These are phyloP conservation scores for Antitrichia curtipendula DNA, from an alignment of 225 moss, liverwort and hornwort species.

Conservation along the genomic window DNA sequence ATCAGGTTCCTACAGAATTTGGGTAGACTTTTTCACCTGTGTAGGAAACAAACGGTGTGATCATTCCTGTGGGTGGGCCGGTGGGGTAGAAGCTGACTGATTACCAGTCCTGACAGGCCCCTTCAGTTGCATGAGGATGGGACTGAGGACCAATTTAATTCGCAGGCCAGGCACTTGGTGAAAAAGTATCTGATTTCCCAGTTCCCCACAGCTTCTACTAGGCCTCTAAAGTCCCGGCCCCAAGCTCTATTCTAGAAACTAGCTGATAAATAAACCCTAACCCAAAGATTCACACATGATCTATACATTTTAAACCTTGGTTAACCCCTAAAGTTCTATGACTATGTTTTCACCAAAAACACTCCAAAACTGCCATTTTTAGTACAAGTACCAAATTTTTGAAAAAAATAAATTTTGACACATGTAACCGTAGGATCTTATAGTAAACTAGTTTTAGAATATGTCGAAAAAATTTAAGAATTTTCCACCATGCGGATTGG, in stretches of 20 bases:
- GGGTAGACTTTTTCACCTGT: conserved; percentile 1
- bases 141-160: neutral
- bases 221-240: neutral
- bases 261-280: neutral
- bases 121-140: neutral
- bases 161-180: neutral
- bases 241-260: neutral
- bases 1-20: neutral
- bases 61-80: neutral
- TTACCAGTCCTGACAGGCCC: neutral
- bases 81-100: neutral
- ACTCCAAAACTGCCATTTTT: too few relatives aligned
- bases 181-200: neutral
- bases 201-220: neutral
- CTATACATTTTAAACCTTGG: too few relatives aligned
- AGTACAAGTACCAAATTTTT: too few relatives aligned
- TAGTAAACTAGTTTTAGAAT: too few relatives aligned
- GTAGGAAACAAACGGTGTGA: neutral
- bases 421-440: too few relatives aligned
- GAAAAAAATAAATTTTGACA: too few relatives aligned
- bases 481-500: too few relatives aligned
- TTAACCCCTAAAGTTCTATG: too few relatives aligned
- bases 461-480: too few relatives aligned
- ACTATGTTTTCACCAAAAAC: too few relatives aligned
- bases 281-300: neutral